Base-by-base conservation (phyloP, 2,329 filamentous ascomycete genomes). In the Alternaria sp. region DNA sequence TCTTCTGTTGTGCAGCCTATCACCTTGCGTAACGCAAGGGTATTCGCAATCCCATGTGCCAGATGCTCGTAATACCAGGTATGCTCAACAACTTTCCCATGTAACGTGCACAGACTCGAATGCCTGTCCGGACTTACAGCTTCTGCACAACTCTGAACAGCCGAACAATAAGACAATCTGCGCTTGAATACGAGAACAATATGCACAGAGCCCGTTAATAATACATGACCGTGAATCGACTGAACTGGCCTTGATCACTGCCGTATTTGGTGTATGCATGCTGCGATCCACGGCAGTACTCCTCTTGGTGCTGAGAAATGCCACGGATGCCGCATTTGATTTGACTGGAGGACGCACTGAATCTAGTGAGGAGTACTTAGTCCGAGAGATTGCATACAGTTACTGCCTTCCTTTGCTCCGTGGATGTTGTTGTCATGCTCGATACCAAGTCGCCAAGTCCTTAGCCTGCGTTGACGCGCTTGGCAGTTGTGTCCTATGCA, bases 381-480 rank as follows among this genome's bases (percentile, higher is more conserved):
- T 36, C 28, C 13, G 8, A 36, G 28, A 40, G 19, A 52, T 52
- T 23, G 49, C 47, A n/a, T 12, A 57, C 7, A 32, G 3, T 28
- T 19, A 15, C 36, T 43, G 25, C 26, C 21, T 32, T 53, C 57
- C 36, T 53, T 59, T 56, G 17, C 58, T 54, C 58, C 52, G 49
- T 32, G 25, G 7, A 7, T 36, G 26, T 26, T 53, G 59, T 46
- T 61, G 36, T 47, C 47, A 32, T 46, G 32, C 25, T 32, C 36
- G 46, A 40, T 26, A 21, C 59, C 54, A 58, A 58, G 59, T 25
- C 47, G 59, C 59, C 59, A 59, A 52, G 51, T 46, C 40, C 59
- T 59, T 62, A 59, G 54, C 59, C 13, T 53, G 49, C 47, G 40
- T 53, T 32, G 5, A 4, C 12, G 40, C 17, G 10, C 59, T 62